These are phyloP conservation scores for Trichophyton benhamiae DNA, from an alignment of 2,329 filamentous ascomycete genomes.

Conservation along the genomic window DNA sequence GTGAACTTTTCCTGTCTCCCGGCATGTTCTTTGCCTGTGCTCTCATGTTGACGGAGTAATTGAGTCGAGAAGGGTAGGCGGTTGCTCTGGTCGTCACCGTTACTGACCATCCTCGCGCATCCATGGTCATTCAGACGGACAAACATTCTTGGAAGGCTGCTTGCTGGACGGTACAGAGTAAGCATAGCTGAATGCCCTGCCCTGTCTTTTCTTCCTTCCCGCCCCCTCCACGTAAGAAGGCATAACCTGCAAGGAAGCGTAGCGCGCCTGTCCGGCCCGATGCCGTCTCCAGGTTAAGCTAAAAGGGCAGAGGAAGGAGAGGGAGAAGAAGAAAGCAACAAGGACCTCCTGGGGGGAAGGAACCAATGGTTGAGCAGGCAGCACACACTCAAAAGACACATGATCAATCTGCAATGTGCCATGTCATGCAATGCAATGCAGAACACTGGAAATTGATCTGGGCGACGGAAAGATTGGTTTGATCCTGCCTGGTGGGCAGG, in stretches of 20 bases:
- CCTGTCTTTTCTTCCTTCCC: background rate
- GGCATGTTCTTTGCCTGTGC: background rate
- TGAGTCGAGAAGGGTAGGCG: too few relatives aligned
- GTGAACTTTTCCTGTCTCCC: background rate
- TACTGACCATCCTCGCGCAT: background rate
- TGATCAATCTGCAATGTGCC: constrained; percentile 4
- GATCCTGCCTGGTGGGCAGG: background rate
- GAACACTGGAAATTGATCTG: background rate
- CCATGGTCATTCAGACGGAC: background rate
- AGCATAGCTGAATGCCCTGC: background rate
- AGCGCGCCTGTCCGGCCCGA: background rate
- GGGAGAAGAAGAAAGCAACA: background rate
- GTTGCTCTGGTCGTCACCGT: background rate
- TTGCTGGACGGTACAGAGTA: background rate
- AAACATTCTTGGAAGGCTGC: background rate
- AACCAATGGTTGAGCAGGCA: background rate
- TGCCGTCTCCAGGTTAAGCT: background rate
- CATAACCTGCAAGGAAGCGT: background rate
- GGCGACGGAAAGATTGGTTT: background rate
- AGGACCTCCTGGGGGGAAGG: background rate
- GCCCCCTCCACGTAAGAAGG: background rate
- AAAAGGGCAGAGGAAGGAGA: background rate
- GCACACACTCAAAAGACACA: background rate
- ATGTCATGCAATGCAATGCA: constrained; percentile 4
- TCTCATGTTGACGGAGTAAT: too few relatives aligned